Conservation (phyloP, 331 rosid species). For the Spiraea crenata region DNA sequence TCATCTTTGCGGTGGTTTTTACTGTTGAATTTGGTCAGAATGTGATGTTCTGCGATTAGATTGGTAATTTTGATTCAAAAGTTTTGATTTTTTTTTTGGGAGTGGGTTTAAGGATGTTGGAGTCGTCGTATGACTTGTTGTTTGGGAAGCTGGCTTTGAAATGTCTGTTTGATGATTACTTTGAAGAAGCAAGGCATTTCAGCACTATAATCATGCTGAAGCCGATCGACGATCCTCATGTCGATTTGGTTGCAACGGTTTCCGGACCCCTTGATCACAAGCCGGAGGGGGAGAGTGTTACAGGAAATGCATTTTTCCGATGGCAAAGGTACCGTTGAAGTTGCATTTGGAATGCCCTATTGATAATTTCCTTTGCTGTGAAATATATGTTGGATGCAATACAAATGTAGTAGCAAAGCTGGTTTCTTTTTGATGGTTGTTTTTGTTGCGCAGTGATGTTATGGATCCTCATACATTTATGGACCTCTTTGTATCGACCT, state of each 20-base stretch:
- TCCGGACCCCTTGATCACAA: conserved; percentile 85
- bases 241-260: conserved; percentile 92
- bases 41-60: not conserved
- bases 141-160: conserved; percentile 85
- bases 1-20: no score
- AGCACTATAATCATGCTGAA: conserved; percentile 77
- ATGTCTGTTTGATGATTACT: conserved; percentile 84
- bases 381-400: conserved; percentile 4
- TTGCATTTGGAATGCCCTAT: not conserved
- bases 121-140: conserved; percentile 70
- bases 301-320: conserved; percentile 81
- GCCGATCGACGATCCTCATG: conserved; percentile 93
- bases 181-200: conserved; percentile 67
- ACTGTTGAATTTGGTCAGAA: no score
- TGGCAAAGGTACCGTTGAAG: conserved; percentile 75
- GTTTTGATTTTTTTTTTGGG: not conserved
- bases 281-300: conserved; percentile 47
- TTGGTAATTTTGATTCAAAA: not conserved
- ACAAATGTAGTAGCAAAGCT: not conserved
- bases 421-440: not conserved
- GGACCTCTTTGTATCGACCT: conserved; percentile 76
- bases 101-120: conserved; percentile 65
- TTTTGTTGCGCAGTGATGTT: conserved; percentile 58
- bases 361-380: not conserved
- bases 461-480: conserved; percentile 85